Evolutionary conservation across 2,329 filamentous ascomycete genomes (phyloP).

Genomic region (Exophiala oligosperma): DNA sequence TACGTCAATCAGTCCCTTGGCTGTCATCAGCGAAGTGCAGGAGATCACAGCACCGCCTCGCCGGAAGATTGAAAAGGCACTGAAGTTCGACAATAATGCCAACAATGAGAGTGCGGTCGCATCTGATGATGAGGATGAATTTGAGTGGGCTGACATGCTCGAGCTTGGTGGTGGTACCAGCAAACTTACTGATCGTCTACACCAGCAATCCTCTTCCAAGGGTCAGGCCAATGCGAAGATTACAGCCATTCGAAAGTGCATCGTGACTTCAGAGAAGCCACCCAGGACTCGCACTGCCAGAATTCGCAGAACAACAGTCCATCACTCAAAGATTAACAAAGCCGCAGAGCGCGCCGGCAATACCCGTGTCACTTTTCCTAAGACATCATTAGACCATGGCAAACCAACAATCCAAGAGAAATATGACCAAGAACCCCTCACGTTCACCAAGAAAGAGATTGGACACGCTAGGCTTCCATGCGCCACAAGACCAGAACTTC

Average conservation of each 20-base stretch:
- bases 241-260: conserved; percentile 9
- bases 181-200: conserved; percentile 13
- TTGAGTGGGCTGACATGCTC: conserved; percentile 21
- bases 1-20: conserved; percentile 15
- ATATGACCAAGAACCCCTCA: too few species aligned
- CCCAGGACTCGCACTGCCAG: not conserved
- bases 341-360: not conserved
- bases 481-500: not conserved
- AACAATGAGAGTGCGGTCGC: conserved; percentile 18
- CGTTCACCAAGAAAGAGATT: too few species aligned
- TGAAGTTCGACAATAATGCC: conserved; percentile 12
- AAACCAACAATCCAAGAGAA: not conserved
- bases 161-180: conserved; percentile 11
- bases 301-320: not conserved
- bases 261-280: conserved; percentile 7
- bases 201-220: conserved; percentile 5
- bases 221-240: conserved; percentile 1
- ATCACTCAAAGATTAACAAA: conserved; percentile 9
- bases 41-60: not conserved
- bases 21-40: conserved; percentile 20
- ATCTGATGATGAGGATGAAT: conserved; percentile 23
- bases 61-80: conserved; percentile 19
- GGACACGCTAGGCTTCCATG: too few species aligned
- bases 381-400: not conserved
- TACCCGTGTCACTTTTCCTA: conserved; percentile 1